Percentiles rank a stretch among this genome's conserved stretches.
Conservation (phyloP, 148 eudicot species). For the Fagopyrum tataricum region DNA sequence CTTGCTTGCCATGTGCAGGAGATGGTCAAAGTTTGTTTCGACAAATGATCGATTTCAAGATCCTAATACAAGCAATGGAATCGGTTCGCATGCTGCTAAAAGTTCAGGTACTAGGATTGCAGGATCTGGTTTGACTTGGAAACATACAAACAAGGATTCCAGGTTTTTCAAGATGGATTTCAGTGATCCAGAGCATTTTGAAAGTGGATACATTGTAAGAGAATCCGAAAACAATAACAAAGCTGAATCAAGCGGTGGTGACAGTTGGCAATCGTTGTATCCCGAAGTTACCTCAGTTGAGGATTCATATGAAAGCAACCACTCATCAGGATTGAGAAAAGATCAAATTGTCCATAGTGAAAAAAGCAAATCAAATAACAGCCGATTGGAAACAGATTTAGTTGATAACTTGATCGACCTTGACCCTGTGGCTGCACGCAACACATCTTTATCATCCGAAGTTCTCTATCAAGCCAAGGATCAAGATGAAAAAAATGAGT, state of each 20-base stretch:
- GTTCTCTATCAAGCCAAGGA: conserved; percentile 11
- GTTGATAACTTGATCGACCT: background rate
- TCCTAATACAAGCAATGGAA: conserved; percentile 5
- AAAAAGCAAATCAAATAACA: background rate
- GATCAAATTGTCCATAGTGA: background rate
- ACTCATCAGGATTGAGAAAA: background rate
- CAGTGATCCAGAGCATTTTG: conserved; percentile 6
- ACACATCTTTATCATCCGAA: conserved; percentile 22
- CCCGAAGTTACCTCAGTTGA: conserved; percentile 18
- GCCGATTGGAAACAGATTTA: background rate
- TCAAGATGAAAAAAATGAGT: background rate
- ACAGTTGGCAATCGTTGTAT: conserved; percentile 19
- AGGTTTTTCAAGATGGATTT: conserved; percentile 17
- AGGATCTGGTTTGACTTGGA: conserved; percentile 7
- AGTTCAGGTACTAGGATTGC: background rate
- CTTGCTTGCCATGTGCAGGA: background rate
- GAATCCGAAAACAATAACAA: background rate
- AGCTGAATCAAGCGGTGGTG: background rate
- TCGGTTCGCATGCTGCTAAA: background rate
- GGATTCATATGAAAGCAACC: background rate
- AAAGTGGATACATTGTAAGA: background rate
- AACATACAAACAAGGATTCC: background rate
- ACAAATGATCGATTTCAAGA: conserved; percentile 6
- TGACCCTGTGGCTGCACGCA: conserved; percentile 20
- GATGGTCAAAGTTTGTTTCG: background rate